phyloP scores from a whole-genome alignment of 192 early-diverging fungal genomes.

The Radiomyces spectabilis region DNA sequence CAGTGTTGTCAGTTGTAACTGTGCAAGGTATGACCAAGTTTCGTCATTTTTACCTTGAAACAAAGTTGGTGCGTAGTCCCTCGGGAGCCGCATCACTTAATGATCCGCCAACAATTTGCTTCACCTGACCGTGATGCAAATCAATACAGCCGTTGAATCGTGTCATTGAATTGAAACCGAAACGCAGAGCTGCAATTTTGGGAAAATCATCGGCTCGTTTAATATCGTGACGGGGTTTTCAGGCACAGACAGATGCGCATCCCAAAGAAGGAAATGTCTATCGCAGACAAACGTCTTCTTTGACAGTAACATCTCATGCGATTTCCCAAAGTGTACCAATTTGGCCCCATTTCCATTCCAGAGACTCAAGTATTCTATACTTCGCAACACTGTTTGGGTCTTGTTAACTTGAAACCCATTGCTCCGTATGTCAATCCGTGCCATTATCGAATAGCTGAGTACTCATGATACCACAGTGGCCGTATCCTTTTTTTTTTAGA shows the following conservation, averaged over 20 bases:
- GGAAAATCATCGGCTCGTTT: no score
- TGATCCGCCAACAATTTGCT: slow-evolving; percentile 97
- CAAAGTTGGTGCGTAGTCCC: slow-evolving; percentile 84
- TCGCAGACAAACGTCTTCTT: no score
- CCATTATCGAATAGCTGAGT: neutral
- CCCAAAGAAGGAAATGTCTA: no score
- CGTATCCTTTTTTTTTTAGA: slow-evolving; percentile 23
- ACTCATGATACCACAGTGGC: slow-evolving; percentile 8
- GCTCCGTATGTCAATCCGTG: slow-evolving; percentile 46
- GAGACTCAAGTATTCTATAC: slow-evolving; percentile 67
- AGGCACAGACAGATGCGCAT: no score
- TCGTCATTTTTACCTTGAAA: slow-evolving; percentile 52
- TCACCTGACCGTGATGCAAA: slow-evolving; percentile 93
- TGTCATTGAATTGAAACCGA: slow-evolving; percentile 46
- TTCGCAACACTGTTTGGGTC: slow-evolving; percentile 56
- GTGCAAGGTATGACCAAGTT: neutral
- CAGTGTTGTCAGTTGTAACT: no score
- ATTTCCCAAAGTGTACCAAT: no score
- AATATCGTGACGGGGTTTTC: no score
- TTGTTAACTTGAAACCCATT: slow-evolving; percentile 90
- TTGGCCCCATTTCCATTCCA: slow-evolving; percentile 70
- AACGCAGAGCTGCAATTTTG: no score
- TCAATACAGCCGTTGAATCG: slow-evolving; percentile 97
- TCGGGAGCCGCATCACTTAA: slow-evolving; percentile 57
- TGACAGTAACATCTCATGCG: no score